A percentile compares a stretch with the other conserved stretches of the same genome.
These are phyloP conservation scores for sorghum (Sorghum bicolor) DNA, from an alignment of 176 grass and related monocot genomes.

Conservation along the genomic window Sorghum_bicolor_NCBIv3 NC_012870.2:76208001-76208500, in stretches of 20 bases:
- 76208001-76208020: background rate
- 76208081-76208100: background rate
- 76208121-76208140: background rate
- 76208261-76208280: background rate
- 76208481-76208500: slow-evolving; percentile 19
- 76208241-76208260: background rate
- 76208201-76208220: background rate
- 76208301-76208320: background rate
- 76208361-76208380: slow-evolving; percentile 19
- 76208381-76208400: slow-evolving; percentile 21
- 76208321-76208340: slow-evolving; percentile 6
- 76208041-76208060: background rate
- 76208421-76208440: background rate
- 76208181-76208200: background rate
- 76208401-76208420: background rate
- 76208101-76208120: background rate
- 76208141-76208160: background rate
- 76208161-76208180: background rate
- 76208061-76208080: background rate
- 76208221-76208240: background rate
- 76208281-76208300: background rate
- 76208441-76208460: background rate
- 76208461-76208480: slow-evolving; percentile 11
- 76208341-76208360: background rate
- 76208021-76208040: background rate